Evolutionary conservation across 345 rosid species (phyloP).

Genomic region (Corchorus olitorius): DNA sequence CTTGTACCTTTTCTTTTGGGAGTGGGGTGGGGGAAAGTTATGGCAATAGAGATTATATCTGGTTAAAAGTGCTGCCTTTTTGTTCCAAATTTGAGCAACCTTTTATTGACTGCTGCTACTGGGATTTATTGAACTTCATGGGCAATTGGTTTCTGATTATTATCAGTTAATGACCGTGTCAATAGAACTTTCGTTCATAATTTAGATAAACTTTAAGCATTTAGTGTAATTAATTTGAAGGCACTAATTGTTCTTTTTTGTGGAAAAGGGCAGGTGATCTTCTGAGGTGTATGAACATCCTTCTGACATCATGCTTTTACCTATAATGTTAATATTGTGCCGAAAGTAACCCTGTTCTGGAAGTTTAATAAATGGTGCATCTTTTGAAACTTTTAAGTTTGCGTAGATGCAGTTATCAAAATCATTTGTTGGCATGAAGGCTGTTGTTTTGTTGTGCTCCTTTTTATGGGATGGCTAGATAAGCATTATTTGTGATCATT

Average conservation of each 20-base stretch:
- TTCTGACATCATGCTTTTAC: neutral
- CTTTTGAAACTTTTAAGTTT: neutral
- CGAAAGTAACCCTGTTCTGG: neutral
- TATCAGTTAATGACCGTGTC: neutral
- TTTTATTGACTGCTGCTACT: neutral
- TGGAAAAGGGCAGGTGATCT: neutral
- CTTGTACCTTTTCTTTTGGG: neutral
- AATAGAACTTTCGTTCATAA: no score
- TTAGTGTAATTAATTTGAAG: neutral
- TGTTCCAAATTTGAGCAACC: constrained; percentile 7
- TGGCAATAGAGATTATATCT: neutral
- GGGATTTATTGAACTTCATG: neutral
- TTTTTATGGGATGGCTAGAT: neutral
- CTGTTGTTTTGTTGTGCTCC: neutral
- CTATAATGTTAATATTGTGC: neutral
- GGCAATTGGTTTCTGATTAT: neutral
- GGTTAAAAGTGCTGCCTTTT: constrained; percentile 6
- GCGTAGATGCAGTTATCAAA: no score
- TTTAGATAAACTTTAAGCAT: neutral
- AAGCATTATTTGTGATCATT: neutral
- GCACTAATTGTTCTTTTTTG: neutral
- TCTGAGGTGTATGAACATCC: neutral
- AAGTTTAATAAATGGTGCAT: neutral
- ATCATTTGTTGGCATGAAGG: no score
- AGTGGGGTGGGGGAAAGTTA: neutral